Conservation (phyloP, 2,329 filamentous ascomycete species). For the Aspergillus sp. region DNA sequence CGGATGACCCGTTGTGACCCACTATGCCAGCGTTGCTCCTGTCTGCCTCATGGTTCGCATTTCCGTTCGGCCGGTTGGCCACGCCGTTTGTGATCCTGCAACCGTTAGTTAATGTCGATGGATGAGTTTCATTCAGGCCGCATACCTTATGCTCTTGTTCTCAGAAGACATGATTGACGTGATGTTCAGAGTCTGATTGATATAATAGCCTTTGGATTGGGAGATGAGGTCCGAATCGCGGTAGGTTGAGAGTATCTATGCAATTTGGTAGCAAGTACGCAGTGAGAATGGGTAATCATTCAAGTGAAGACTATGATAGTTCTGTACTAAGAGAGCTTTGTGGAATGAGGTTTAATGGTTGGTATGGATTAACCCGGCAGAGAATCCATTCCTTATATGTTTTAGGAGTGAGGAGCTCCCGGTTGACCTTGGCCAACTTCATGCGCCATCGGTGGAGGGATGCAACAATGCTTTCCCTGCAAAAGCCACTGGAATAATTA, state of each 20-base stretch:
- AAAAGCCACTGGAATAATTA: not conserved
- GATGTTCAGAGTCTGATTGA: not conserved
- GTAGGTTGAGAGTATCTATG: not conserved
- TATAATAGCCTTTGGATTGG: not conserved
- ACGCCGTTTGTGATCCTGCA: constrained; percentile 15
- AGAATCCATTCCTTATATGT: not conserved
- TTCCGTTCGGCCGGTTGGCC: constrained; percentile 21
- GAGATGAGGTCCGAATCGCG: not conserved
- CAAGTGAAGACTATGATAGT: not conserved
- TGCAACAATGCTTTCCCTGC: not conserved
- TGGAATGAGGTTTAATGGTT: not conserved
- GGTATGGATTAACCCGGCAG: not conserved
- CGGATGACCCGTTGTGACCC: constrained; percentile 19
- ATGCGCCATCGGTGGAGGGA: not conserved
- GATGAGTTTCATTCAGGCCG: not conserved
- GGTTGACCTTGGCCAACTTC: not conserved
- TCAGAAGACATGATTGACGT: not conserved
- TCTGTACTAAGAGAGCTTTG: not conserved
- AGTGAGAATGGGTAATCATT: not conserved
- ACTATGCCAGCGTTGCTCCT: constrained; percentile 15
- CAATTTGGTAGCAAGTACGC: not conserved
- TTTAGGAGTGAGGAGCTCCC: not conserved
- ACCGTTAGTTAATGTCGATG: not conserved
- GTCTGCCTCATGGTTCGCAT: constrained; percentile 22
- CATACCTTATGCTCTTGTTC: not conserved